phyloP scores from a whole-genome alignment of 768 basidiomycete species.

The Glaciozyma martinii region DNA sequence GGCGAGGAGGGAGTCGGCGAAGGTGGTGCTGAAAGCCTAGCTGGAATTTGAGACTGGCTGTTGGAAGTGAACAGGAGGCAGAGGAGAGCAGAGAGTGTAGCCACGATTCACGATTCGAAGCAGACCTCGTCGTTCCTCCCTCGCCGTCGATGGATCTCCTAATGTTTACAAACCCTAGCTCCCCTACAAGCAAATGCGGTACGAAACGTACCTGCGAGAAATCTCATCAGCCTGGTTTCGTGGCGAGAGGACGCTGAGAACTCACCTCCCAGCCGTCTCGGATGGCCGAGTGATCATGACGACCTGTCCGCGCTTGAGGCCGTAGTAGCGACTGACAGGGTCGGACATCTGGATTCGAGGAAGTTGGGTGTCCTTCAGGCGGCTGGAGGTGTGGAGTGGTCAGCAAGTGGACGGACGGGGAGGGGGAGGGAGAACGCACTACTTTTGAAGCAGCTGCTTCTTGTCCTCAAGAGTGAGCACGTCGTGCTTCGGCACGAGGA shows the following conservation, averaged over 20 bases:
- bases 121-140: too few relatives aligned
- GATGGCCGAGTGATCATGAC: conserved; percentile 96
- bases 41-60: too few relatives aligned
- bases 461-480: conserved; percentile 80
- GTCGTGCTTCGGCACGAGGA: conserved; percentile 85
- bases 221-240: too few relatives aligned
- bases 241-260: not conserved
- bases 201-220: too few relatives aligned
- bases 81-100: too few relatives aligned
- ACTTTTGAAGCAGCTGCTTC: conserved; percentile 73
- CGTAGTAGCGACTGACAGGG: conserved; percentile 98
- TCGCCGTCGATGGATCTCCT: too few relatives aligned
- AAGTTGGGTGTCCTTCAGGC: conserved; percentile 92
- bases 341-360: conserved; percentile 93
- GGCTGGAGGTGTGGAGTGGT: conserved; percentile 47
- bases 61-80: too few relatives aligned
- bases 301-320: conserved; percentile 85
- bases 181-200: too few relatives aligned
- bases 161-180: too few relatives aligned
- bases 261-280: conserved; percentile 87
- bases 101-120: too few relatives aligned
- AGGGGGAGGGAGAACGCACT: conserved; percentile 53
- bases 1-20: not conserved
- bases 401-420: not conserved
- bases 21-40: too few relatives aligned